Base-by-base conservation (phyloP, 768 basidiomycete species). In the Trametes cubensis region DNA sequence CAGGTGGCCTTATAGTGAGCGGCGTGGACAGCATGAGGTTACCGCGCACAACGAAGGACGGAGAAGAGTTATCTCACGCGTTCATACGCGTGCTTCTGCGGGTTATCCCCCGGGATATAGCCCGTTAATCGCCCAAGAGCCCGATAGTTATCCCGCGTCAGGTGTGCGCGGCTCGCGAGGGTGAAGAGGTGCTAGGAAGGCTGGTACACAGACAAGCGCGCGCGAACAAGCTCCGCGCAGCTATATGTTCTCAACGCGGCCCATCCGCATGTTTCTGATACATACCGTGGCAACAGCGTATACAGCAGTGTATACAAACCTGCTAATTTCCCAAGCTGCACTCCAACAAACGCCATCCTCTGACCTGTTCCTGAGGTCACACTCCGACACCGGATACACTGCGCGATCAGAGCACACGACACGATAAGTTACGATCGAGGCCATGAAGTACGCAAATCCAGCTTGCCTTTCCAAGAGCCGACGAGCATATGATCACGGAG, bases 1-100 rank as follows among this genome's bases (percentile, higher is more conserved):
- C 25, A 42, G 63, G 57, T 46, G 18, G 52, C 47, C 58, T 64
- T 64, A 64, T 64, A 64, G 48, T 49, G 26, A 38, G 44, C 54
- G 41, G 55, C 63, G 47, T 42, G 58, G 63, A 26, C 39, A 44
- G 48, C 63, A 64, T 64, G 63, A 64, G 63, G 63, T 51, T 60
- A 60, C 63, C 58, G 57, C 63, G 59, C 63, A 64, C 34, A 40
- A 54, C 41, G 58, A 60, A 48, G 25, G 42, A 55, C 63, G 59
- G 63, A 60, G 63, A 60, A 56, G 44, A 44, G 58, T 41, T 23
- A 56, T 52, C 55, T 60, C 44, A 44, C 55, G 55, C 30, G 26
- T 39, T 60, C 58, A 64, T 58, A 40, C 42, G 55, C 63, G 48
- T 56, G 58, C 48, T 51, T 59, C 54, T 51, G 44, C 55, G 40